Base-by-base conservation (phyloP, 805 yeast genomes). In the Isabelozyma heimii region DNA sequence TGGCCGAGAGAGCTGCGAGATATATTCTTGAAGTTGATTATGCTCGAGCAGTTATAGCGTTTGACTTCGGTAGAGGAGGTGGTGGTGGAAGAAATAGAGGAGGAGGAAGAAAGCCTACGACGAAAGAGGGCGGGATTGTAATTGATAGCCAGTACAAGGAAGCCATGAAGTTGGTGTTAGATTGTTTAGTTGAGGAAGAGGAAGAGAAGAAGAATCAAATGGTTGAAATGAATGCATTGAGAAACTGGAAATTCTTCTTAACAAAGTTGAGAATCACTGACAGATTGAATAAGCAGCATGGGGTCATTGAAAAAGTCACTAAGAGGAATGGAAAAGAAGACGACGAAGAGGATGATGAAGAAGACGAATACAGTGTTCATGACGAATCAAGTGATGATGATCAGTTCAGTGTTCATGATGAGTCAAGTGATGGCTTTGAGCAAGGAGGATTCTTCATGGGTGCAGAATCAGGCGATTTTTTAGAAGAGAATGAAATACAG, bases 21-120 rank as follows among this genome's bases (percentile, higher is more conserved):
- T 47, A 54, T 35, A 60, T 83, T 0, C 58, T 91, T 9, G 82
- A 79, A 0, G 76, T 92, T 6, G 96, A 89, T 54, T 90, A 76
- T 69, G 97, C 96, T 0, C 84, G 82, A 43, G 98, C 97, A 0
- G 91, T 91, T 2, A 84, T 85, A 2, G 89, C 91, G 0, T 92
- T 94, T 68, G 94, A 89, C 48, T 94, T 88, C 66, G 65, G 63
- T 8, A 45, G 52, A 27, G 49, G 50, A 10, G 55, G 51, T 37
- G 46, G 20, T 8, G 42, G 42, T 40, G 39, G 45, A 8, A 78
- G 75, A 27, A 65, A 68, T 40, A 62, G 73, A 40, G 64, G 73
- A 35, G 39, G 52, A 8, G 60, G 60, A 33, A 58, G 70, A n/a
- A 55, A 61, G 1, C 83, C 87, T 0, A 83, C 82, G 9, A 92